phyloP scores from a whole-genome alignment of 2,329 filamentous ascomycete species.

The Pseudogymnoascus sp. region DNA sequence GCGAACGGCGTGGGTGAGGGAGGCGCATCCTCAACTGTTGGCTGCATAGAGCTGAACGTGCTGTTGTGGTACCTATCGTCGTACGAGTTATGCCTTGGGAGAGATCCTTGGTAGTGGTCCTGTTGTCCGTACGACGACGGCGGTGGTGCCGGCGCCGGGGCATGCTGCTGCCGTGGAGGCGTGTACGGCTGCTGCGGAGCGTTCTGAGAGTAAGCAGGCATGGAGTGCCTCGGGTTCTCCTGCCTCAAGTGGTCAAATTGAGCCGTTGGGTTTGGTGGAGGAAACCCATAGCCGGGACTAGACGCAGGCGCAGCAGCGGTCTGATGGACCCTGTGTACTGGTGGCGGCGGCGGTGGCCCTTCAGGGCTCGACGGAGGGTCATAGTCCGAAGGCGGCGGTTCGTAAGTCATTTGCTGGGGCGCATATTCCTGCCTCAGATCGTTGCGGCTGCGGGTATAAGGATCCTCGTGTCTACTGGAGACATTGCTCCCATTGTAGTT shows the following conservation, averaged over 20 bases:
- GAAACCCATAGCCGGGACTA: constrained; percentile 5
- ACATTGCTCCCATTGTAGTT: background rate
- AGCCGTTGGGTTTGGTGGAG: background rate
- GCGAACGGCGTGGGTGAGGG: constrained; percentile 20
- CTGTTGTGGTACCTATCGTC: constrained; percentile 27
- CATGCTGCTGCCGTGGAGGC: constrained; percentile 11
- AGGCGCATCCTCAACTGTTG: constrained; percentile 36
- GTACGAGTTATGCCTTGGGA: constrained; percentile 27
- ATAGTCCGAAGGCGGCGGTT: constrained; percentile 22
- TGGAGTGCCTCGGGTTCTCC: constrained; percentile 20
- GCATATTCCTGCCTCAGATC: constrained; percentile 20
- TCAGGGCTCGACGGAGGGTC: constrained; percentile 24
- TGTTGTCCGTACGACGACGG: constrained; percentile 13
- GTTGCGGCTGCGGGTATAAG: background rate
- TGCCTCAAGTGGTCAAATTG: constrained; percentile 13
- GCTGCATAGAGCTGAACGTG: constrained; percentile 36
- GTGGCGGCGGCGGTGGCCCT: constrained; percentile 27
- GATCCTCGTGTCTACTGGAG: background rate
- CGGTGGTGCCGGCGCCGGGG: background rate
- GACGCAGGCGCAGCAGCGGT: background rate
- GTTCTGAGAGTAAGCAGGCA: constrained; percentile 20
- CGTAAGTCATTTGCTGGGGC: constrained; percentile 20
- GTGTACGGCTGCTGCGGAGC: constrained; percentile 24
- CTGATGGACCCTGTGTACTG: constrained; percentile 10
- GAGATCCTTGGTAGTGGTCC: constrained; percentile 18